Conservation (phyloP, 352 stramenopile species). For the Phytopythium oedochilum region DNA sequence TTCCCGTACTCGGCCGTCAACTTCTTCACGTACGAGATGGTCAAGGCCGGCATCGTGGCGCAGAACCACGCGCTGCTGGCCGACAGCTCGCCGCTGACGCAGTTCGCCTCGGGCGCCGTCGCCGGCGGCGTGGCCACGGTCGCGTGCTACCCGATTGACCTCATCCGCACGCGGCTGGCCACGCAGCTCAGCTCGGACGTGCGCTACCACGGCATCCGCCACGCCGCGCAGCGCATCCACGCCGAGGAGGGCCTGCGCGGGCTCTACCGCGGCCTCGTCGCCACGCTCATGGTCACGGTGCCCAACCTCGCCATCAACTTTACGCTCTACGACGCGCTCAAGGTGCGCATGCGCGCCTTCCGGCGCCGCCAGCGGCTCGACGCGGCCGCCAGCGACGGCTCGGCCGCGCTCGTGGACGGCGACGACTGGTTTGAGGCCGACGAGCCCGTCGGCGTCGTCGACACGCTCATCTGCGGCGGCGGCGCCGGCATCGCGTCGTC, state of each 20-base stretch:
- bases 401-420: slow-evolving; percentile 7
- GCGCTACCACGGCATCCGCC: slow-evolving; percentile 87
- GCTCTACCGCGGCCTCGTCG: slow-evolving; percentile 91
- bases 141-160: slow-evolving; percentile 95
- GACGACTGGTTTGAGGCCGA: slow-evolving; percentile 13
- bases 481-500: slow-evolving; percentile 89
- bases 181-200: slow-evolving; percentile 91
- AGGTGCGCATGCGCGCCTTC: slow-evolving; percentile 85
- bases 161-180: slow-evolving; percentile 93
- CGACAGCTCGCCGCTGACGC: slow-evolving; percentile 67
- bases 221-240: slow-evolving; percentile 93
- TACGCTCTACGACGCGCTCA: slow-evolving; percentile 93
- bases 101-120: slow-evolving; percentile 69
- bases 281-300: slow-evolving; percentile 93
- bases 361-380: slow-evolving; percentile 33
- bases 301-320: slow-evolving; percentile 97
- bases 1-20: slow-evolving; percentile 97
- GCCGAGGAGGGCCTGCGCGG: slow-evolving; percentile 83
- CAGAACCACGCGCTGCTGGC: slow-evolving; percentile 63
- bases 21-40: slow-evolving; percentile 95
- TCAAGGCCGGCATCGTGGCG: slow-evolving; percentile 74
- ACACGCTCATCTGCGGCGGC: slow-evolving; percentile 91
- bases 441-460: slow-evolving; percentile 46
- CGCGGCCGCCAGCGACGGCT: slow-evolving; percentile 18
- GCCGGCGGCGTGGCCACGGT: slow-evolving; percentile 74